These are phyloP conservation scores for Zizania latifolia DNA, from an alignment of 176 grass and related monocot species.

Conservation along the genomic window DNA sequence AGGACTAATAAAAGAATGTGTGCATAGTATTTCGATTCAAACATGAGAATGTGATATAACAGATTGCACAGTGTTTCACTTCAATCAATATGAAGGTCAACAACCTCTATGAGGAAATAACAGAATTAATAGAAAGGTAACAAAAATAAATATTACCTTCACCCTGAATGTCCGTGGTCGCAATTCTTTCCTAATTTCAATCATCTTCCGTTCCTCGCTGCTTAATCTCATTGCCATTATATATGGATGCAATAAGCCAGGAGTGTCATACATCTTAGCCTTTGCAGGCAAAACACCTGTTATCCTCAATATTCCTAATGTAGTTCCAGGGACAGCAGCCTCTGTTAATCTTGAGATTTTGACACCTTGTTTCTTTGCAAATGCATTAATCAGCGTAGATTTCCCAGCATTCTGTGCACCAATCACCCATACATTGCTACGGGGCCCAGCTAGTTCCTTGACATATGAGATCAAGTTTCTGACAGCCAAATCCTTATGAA, in stretches of 20 bases:
- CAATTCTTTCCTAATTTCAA: conserved; percentile 85
- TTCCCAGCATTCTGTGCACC: conserved; percentile 96
- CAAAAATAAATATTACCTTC: conserved; percentile 49
- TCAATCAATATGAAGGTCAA: neutral
- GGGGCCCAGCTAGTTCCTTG: conserved; percentile 71
- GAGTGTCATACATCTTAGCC: conserved; percentile 96
- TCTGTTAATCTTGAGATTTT: conserved; percentile 74
- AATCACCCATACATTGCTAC: conserved; percentile 94
- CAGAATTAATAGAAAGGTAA: neutral
- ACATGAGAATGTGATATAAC: neutral
- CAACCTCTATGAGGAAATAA: conserved; percentile 1
- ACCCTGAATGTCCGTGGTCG: conserved; percentile 60
- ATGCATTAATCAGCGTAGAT: conserved; percentile 88
- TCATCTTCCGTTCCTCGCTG: conserved; percentile 79
- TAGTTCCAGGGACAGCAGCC: conserved; percentile 82
- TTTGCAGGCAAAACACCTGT: conserved; percentile 83
- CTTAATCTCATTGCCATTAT: conserved; percentile 72
- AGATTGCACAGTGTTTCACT: too few species aligned
- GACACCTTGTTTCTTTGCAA: conserved; percentile 76
- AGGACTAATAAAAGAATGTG: neutral
- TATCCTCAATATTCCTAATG: conserved; percentile 79
- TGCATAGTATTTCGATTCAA: neutral
- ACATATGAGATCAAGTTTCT: conserved; percentile 78
- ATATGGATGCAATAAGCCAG: conserved; percentile 81
- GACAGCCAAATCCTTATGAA: conserved; percentile 77